These are phyloP conservation scores for Lophiotrema nucula DNA, from an alignment of 495 filamentous ascomycete genomes.

Conservation along the genomic window DNA sequence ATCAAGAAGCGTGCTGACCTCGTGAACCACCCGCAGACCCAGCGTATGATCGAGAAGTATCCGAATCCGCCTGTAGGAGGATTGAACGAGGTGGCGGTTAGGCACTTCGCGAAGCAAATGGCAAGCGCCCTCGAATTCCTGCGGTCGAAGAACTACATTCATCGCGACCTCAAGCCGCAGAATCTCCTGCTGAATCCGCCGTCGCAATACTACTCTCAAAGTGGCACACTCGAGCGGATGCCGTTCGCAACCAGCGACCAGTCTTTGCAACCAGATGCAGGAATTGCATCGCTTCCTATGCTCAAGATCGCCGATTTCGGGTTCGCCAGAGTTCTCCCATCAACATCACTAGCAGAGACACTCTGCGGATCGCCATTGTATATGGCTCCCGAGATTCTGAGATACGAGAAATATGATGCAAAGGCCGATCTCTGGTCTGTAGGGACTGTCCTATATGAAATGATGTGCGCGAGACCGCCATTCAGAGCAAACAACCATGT, in stretches of 20 bases:
- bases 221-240: conserved; percentile 47
- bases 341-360: conserved; percentile 88
- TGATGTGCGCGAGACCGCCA: conserved; percentile 86
- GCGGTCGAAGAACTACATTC: conserved; percentile 78
- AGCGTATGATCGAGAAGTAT: conserved; percentile 86
- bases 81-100: conserved; percentile 86
- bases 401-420: conserved; percentile 96
- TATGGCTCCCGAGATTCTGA: conserved; percentile 97
- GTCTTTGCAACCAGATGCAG: conserved; percentile 75
- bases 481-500: conserved; percentile 94
- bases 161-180: conserved; percentile 96
- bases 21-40: conserved; percentile 68
- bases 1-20: conserved; percentile 89
- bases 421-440: conserved; percentile 98
- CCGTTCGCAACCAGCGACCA: conserved; percentile 67
- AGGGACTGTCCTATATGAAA: conserved; percentile 91
- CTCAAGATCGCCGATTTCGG: conserved; percentile 97
- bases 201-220: conserved; percentile 58
- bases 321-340: conserved; percentile 85
- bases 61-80: conserved; percentile 77
- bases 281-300: conserved; percentile 85
- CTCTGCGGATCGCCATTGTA: conserved; percentile 97
- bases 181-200: conserved; percentile 90
- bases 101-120: conserved; percentile 95
- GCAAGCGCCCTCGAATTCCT: conserved; percentile 89